Evolutionary conservation across 805 yeast species (phyloP).

Genomic region (Saccharomyces mikatae): DNA sequence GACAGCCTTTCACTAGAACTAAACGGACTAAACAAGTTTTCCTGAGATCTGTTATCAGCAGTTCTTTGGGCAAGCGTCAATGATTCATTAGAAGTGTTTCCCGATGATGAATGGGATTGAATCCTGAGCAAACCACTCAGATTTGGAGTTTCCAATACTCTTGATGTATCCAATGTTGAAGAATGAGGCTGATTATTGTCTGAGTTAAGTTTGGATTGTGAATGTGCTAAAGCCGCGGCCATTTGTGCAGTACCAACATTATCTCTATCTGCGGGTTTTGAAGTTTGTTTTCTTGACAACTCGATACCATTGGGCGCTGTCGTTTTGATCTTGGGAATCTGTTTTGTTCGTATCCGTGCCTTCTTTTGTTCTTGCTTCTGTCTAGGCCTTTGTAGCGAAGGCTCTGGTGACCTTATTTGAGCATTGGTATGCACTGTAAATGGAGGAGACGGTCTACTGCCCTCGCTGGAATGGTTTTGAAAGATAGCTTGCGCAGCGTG

Average conservation of each 20-base stretch:
- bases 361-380: neutral
- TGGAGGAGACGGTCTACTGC: neutral
- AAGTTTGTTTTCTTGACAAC: neutral
- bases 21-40: neutral
- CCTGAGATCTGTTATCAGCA: neutral
- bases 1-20: neutral
- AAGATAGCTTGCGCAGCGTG: constrained; percentile 16
- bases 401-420: neutral
- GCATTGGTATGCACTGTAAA: neutral
- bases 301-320: neutral
- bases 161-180: neutral
- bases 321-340: neutral
- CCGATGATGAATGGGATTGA: neutral
- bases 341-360: neutral
- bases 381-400: neutral
- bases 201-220: neutral
- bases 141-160: neutral
- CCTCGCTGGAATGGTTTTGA: constrained; percentile 6
- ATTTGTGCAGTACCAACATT: neutral
- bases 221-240: constrained; percentile 1
- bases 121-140: neutral
- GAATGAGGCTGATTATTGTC: neutral
- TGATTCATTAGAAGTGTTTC: neutral
- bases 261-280: neutral
- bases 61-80: neutral